Base-by-base conservation (phyloP, 2,329 filamentous ascomycete species). In the Colletotrichum sp. region DNA sequence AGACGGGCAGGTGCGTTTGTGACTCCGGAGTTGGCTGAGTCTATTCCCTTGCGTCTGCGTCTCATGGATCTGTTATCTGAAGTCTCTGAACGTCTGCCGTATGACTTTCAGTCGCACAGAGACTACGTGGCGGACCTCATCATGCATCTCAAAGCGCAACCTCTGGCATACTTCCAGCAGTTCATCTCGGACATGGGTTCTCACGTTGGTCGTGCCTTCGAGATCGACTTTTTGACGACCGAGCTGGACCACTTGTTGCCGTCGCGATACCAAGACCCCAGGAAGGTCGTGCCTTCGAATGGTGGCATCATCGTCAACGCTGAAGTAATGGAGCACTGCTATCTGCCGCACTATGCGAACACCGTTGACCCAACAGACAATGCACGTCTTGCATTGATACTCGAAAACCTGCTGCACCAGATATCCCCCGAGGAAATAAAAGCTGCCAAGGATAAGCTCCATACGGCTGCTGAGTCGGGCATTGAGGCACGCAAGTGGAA, bases 381-480 rank as follows among this genome's bases (percentile, higher is more conserved):
- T 79, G 92, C 93, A 32, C 94, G 94, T 82, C 88, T 96, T 49
- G 93, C 93, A 3, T 84, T 96, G 12, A 83, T 94, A 34, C 85
- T 95, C 0, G 95, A 96, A 84, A 88, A 88, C 3, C 83, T 95
- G 66, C 80, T 95, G 34, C 88, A 92, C 62, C 84, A 92, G 8
- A 83, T 90, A 5, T 89, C 87, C 84, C 72, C 74, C 4, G 80
- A 81, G 30, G 83, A 84, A 15, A 79, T 80, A 24, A 78, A 87
- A 15, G 73, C 76, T 2, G 87, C 88, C 78, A 84, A 83, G 34
- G 76, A 81, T 1, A 77, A 77, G 6, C 81, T 92, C 18, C 81
- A 81, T 18, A 77, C 77, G 7, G 88, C 88, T 0, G 86, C 88
- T 15, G 83, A 85, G 73, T 85, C 80, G 69, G 90, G 90, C 3